These are phyloP conservation scores for Neltuma alba DNA, from an alignment of 306 rosid genomes.

Conservation along the genomic window DNA sequence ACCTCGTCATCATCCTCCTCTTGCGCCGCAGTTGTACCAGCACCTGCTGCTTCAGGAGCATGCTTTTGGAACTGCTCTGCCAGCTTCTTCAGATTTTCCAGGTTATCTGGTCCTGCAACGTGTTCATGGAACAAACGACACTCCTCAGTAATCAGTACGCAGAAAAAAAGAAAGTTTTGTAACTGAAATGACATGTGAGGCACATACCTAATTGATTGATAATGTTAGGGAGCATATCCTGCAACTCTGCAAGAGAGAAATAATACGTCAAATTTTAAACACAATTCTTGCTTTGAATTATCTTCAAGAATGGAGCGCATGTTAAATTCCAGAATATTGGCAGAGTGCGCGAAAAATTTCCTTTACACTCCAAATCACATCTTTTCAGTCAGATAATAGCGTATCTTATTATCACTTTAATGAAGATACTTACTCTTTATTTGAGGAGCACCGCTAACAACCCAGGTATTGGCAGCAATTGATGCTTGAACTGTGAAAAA, in stretches of 20 bases:
- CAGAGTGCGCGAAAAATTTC: background rate
- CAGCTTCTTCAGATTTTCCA: constrained; percentile 88
- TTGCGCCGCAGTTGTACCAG: constrained; percentile 42
- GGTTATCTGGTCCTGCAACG: constrained; percentile 83
- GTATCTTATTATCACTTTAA: background rate
- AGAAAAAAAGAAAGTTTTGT: background rate
- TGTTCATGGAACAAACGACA: background rate
- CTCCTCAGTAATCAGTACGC: background rate
- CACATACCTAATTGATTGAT: constrained; percentile 86
- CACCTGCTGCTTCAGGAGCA: constrained; percentile 70
- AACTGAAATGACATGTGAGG: background rate
- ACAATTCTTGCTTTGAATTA: background rate
- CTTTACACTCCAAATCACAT: background rate
- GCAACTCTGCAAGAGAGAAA: constrained; percentile 73
- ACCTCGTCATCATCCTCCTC: constrained; percentile 87
- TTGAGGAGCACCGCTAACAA: constrained; percentile 95
- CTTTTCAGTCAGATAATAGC: background rate
- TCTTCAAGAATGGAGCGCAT: no score
- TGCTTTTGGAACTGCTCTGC: constrained; percentile 94
- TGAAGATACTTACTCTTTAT: constrained; percentile 71
- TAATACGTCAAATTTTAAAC: background rate
- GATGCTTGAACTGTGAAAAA: constrained; percentile 93
- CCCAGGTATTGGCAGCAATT: constrained; percentile 99
- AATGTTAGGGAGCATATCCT: constrained; percentile 92
- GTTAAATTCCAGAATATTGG: background rate